phyloP scores from a whole-genome alignment of 1,284 basidiomycete genomes.

The Sanghuangporus sanghuang region DNA sequence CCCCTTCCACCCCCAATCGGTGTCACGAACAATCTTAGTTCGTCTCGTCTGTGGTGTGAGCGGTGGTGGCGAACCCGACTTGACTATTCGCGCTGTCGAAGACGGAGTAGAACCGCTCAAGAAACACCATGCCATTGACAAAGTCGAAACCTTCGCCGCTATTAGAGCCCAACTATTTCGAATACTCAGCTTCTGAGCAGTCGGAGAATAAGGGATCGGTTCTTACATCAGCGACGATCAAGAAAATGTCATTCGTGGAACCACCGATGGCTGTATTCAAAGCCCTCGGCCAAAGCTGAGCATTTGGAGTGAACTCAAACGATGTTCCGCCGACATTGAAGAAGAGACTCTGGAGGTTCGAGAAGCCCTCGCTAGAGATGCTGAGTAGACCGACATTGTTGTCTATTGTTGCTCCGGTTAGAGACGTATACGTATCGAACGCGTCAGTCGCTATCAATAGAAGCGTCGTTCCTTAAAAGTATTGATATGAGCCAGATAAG shows the following conservation, averaged over 20 bases:
- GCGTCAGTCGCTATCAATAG: slow-evolving; percentile 20
- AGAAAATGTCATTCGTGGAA: slow-evolving; percentile 16
- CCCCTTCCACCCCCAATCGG: too few species aligned
- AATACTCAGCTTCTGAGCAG: background rate
- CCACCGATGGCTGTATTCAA: slow-evolving; percentile 20
- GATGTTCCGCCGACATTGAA: slow-evolving; percentile 18
- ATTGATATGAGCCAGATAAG: background rate
- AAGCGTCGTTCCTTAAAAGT: slow-evolving; percentile 17
- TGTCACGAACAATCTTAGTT: slow-evolving; percentile 12
- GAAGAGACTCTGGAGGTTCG: slow-evolving; percentile 18
- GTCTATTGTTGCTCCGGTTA: slow-evolving; percentile 18
- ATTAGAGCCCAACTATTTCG: slow-evolving; percentile 12
- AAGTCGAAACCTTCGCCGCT: slow-evolving; percentile 18
- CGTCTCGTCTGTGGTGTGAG: slow-evolving; percentile 19
- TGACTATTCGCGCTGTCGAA: slow-evolving; percentile 21
- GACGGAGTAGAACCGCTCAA: slow-evolving; percentile 22
- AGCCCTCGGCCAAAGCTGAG: slow-evolving; percentile 20
- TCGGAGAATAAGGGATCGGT: background rate
- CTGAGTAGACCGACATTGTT: slow-evolving; percentile 18
- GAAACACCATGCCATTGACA: slow-evolving; percentile 20
- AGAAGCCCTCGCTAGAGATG: slow-evolving; percentile 10
- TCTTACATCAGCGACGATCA: slow-evolving; percentile 18
- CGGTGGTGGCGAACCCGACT: slow-evolving; percentile 21
- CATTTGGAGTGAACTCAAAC: slow-evolving; percentile 19
- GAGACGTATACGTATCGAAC: slow-evolving; percentile 15